Conservation (phyloP, 1,284 basidiomycete genomes). For the Boletus mariae region DNA sequence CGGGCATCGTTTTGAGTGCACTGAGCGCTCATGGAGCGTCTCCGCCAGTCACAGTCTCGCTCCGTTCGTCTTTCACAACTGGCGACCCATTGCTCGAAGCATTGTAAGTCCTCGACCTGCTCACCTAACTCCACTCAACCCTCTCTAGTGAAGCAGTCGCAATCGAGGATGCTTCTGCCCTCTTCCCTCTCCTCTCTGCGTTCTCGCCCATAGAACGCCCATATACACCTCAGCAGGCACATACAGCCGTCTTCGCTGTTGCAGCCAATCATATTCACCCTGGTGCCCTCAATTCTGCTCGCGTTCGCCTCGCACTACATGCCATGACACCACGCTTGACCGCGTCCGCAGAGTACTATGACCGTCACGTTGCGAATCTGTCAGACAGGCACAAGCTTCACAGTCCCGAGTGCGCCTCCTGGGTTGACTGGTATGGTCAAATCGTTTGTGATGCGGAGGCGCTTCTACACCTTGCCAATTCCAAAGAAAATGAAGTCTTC, state of each 20-base stretch:
- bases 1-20: conserved; percentile 18
- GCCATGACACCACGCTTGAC: conserved; percentile 68
- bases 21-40: conserved; percentile 34
- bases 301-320: conserved; percentile 66
- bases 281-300: conserved; percentile 48
- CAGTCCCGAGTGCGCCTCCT: conserved; percentile 58
- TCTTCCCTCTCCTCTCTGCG: conserved; percentile 29
- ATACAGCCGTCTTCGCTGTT: conserved; percentile 51
- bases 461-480: conserved; percentile 49
- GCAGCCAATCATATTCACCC: conserved; percentile 45
- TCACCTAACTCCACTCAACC: conserved; percentile 3
- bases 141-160: conserved; percentile 52
- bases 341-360: conserved; percentile 69
- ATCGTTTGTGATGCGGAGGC: conserved; percentile 70
- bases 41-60: conserved; percentile 73
- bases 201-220: conserved; percentile 15
- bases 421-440: conserved; percentile 86
- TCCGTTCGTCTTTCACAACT: conserved; percentile 79
- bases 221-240: conserved; percentile 46
- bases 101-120: conserved; percentile 50
- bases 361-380: conserved; percentile 38
- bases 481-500: conserved; percentile 17
- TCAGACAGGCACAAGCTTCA: conserved; percentile 25
- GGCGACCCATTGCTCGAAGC: conserved; percentile 77
- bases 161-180: conserved; percentile 24